Evolutionary conservation across 257 asterid species (phyloP).

Genomic region (Solanum pennellii): DNA sequence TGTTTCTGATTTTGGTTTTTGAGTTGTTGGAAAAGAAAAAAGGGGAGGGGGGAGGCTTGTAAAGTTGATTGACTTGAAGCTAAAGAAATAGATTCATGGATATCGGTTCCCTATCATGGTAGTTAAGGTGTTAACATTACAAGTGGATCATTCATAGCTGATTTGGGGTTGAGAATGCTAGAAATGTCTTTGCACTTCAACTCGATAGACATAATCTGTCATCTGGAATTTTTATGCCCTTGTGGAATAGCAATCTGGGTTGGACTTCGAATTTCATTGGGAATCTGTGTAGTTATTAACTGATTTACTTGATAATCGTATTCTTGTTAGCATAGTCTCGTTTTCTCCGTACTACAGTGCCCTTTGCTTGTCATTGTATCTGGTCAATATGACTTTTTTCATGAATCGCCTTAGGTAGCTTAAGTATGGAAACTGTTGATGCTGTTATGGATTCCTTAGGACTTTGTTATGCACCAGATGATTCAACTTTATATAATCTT

Average conservation of each 20-base stretch:
- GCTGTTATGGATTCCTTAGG: constrained; percentile 40
- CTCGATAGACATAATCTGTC: background rate
- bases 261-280: background rate
- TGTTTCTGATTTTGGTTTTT: background rate
- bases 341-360: background rate
- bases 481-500: constrained; percentile 82
- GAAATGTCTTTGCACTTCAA: background rate
- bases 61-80: background rate
- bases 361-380: background rate
- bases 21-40: background rate
- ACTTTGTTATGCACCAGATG: constrained; percentile 82
- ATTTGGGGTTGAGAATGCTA: background rate
- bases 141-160: background rate
- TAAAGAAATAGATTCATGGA: background rate
- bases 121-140: background rate
- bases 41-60: background rate
- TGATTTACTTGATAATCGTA: background rate
- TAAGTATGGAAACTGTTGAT: constrained; percentile 58
- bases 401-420: background rate
- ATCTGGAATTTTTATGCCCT: background rate
- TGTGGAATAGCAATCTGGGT: background rate
- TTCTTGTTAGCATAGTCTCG: background rate
- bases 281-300: background rate
- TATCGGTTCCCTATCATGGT: background rate
- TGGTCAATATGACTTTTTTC: background rate